phyloP scores from a whole-genome alignment of 2,329 filamentous ascomycete genomes.

The Chrysosporium queenslandicum region DNA sequence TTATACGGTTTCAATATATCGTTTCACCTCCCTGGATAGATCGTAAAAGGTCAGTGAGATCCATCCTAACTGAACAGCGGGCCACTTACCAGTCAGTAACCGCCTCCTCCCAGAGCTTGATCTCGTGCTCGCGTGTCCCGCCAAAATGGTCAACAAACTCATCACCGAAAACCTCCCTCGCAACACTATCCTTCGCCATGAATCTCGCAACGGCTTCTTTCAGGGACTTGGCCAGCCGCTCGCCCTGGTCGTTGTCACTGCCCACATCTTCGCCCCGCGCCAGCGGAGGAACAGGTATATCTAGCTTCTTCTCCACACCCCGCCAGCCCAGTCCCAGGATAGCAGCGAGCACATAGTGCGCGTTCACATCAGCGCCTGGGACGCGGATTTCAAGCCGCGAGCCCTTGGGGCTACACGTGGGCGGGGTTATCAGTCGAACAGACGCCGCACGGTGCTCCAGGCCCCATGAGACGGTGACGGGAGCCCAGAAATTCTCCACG shows the following conservation, averaged over 20 bases:
- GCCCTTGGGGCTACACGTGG: conserved; percentile 70
- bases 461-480: conserved; percentile 95
- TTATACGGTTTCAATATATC: conserved; percentile 68
- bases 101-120: conserved; percentile 84
- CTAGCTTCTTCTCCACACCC: conserved; percentile 83
- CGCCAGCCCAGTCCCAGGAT: conserved; percentile 83
- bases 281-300: conserved; percentile 70
- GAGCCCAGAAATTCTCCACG: conserved; percentile 98
- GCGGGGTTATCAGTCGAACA: conserved; percentile 79
- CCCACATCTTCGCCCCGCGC: conserved; percentile 78
- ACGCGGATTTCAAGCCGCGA: conserved; percentile 91
- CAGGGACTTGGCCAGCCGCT: conserved; percentile 70
- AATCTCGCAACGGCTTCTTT: conserved; percentile 77
- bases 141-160: conserved; percentile 93
- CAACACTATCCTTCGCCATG: conserved; percentile 66
- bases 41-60: conserved; percentile 7
- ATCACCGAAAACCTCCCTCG: conserved; percentile 87
- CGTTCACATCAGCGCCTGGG: conserved; percentile 86
- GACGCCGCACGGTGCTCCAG: conserved; percentile 89
- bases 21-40: conserved; percentile 56
- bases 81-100: conserved; percentile 81
- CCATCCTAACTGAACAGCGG: not conserved
- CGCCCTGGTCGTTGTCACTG: conserved; percentile 57
- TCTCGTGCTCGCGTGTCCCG: conserved; percentile 84
- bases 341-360: conserved; percentile 74